Conservation (phyloP, 73 alveolate species). For the Durusdinium trenchii region DNA sequence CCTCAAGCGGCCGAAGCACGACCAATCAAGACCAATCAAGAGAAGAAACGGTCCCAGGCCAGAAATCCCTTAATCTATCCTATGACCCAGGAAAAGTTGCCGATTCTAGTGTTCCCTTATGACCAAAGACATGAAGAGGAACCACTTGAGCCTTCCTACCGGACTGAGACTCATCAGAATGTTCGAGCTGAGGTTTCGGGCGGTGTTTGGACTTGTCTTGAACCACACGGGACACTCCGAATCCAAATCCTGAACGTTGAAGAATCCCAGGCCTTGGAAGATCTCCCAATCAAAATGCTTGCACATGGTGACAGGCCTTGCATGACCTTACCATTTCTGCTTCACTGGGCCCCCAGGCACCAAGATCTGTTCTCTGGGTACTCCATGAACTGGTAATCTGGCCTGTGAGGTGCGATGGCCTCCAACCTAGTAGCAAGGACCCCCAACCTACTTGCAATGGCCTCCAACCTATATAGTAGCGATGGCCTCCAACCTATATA, state of each 20-base stretch:
- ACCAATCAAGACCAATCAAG: neutral
- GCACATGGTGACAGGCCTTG: neutral
- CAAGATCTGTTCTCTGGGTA: slow-evolving; percentile 90
- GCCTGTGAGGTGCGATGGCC: no score
- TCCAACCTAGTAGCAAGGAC: no score
- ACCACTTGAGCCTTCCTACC: neutral
- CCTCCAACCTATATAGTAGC: no score
- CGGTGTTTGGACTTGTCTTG: slow-evolving; percentile 72
- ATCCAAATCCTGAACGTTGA: slow-evolving; percentile 84
- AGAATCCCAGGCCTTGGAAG: slow-evolving; percentile 64
- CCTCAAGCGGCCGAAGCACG: neutral
- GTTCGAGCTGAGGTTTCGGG: neutral
- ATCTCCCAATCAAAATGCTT: neutral
- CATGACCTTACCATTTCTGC: neutral
- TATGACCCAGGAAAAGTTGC: neutral
- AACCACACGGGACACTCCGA: slow-evolving; percentile 77
- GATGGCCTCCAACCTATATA: no score
- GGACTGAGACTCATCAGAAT: no score
- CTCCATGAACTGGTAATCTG: slow-evolving; percentile 92
- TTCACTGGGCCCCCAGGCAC: slow-evolving; percentile 8
- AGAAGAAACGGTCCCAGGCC: neutral
- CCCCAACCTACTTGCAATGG: no score
- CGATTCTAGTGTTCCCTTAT: neutral
- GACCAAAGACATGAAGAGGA: neutral
- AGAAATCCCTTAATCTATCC: neutral